phyloP scores from a whole-genome alignment of 2,329 filamentous ascomycete genomes.

The Fonsecaea multimorphosa region DNA sequence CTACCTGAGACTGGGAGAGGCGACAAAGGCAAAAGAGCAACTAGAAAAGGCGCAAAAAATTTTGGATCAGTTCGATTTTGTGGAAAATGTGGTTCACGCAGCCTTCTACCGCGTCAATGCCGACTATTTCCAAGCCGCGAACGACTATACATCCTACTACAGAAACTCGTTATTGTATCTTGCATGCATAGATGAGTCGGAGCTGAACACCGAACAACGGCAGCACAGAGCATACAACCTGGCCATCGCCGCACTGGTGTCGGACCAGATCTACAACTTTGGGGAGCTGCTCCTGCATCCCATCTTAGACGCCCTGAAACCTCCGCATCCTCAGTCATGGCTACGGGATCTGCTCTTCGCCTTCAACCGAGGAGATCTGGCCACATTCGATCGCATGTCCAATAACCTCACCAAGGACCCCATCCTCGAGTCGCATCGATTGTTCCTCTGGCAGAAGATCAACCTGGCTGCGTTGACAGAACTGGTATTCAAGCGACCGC shows the following conservation, averaged over 20 bases:
- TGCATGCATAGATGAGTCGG: conserved; percentile 84
- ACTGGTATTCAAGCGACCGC: conserved; percentile 91
- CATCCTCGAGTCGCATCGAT: conserved; percentile 77
- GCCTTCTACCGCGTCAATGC: conserved; percentile 96
- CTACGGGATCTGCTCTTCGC: conserved; percentile 94
- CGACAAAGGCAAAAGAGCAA: conserved; percentile 83
- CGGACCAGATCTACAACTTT: conserved; percentile 98
- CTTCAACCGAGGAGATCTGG: conserved; percentile 93
- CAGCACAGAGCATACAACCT: conserved; percentile 88
- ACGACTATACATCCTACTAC: conserved; percentile 96
- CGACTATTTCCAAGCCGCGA: conserved; percentile 89
- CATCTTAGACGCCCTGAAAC: conserved; percentile 80
- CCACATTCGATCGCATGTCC: conserved; percentile 81
- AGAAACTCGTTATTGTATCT: conserved; percentile 97
- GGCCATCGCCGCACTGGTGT: conserved; percentile 88
- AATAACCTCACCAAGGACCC: conserved; percentile 80
- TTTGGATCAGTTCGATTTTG: conserved; percentile 88
- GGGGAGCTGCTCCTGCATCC: conserved; percentile 97
- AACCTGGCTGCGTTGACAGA: conserved; percentile 95
- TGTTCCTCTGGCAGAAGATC: conserved; percentile 95
- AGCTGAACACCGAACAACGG: conserved; percentile 75
- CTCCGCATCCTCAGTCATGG: conserved; percentile 71
- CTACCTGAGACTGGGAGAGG: conserved; percentile 78
- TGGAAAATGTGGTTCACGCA: conserved; percentile 94
- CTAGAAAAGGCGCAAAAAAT: conserved; percentile 86